These are phyloP conservation scores for Populus trichocarpa DNA, from an alignment of 441 rosid genomes.

Conservation along the genomic window DNA sequence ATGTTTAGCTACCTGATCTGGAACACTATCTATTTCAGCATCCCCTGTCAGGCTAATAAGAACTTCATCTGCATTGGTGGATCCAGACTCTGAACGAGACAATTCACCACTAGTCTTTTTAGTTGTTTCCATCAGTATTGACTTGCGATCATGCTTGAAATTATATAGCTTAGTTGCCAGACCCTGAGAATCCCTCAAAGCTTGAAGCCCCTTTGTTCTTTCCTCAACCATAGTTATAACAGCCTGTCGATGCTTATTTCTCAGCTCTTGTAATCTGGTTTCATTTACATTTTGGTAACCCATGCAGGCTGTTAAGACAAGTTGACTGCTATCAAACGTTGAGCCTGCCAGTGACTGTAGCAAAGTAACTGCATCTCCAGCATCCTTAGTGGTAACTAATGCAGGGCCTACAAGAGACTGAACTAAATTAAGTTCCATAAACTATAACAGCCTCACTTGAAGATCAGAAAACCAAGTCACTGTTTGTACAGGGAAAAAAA, in stretches of 20 bases:
- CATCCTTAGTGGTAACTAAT: constrained; percentile 94
- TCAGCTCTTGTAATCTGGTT: constrained; percentile 66
- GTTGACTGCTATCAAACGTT: constrained; percentile 99
- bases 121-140: constrained; percentile 52
- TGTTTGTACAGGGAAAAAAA: not conserved
- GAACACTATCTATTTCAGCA: constrained; percentile 66
- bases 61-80: constrained; percentile 74
- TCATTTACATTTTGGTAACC: constrained; percentile 95
- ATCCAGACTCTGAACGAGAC: constrained; percentile 71
- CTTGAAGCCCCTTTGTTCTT: constrained; percentile 92
- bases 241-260: constrained; percentile 86
- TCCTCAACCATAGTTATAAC: constrained; percentile 83
- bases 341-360: constrained; percentile 95
- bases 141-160: constrained; percentile 78
- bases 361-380: constrained; percentile 98
- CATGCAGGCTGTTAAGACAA: constrained; percentile 98
- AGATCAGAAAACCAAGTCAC: not conserved
- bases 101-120: constrained; percentile 60
- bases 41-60: constrained; percentile 67
- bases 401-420: constrained; percentile 78
- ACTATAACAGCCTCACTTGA: constrained; percentile 4
- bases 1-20: constrained; percentile 66
- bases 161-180: constrained; percentile 87
- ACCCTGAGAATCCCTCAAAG: constrained; percentile 82
- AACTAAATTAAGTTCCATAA: constrained; percentile 33